Evolutionary conservation across 179 eudicot species (phyloP).

Genomic region (Nepenthes alata): DNA sequence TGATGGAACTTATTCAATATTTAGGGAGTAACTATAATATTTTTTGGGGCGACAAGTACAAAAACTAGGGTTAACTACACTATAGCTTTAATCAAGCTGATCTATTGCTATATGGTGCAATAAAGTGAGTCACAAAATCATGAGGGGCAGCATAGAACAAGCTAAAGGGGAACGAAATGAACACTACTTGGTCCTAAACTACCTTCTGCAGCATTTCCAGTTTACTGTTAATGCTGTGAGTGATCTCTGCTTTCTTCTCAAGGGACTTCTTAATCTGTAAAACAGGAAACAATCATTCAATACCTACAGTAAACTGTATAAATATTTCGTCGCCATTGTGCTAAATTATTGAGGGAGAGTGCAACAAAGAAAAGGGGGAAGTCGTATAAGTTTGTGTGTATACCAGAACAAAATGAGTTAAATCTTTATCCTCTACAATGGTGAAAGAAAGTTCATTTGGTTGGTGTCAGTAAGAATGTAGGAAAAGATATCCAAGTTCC

Average conservation of each 20-base stretch:
- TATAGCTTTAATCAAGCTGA: background rate
- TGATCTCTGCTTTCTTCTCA: conserved; percentile 15
- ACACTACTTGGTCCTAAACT: background rate
- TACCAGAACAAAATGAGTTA: too few relatives aligned
- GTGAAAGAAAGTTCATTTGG: too few relatives aligned
- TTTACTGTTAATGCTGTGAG: conserved; percentile 19
- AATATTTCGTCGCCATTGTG: too few relatives aligned
- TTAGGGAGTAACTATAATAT: background rate
- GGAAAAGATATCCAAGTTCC: too few relatives aligned
- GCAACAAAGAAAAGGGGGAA: too few relatives aligned
- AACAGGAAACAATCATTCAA: conserved; percentile 2
- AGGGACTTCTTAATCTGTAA: conserved; percentile 32
- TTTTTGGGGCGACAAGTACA: background rate
- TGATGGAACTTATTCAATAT: background rate
- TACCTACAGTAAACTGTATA: background rate
- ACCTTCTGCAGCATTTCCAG: conserved; percentile 58
- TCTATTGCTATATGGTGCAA: too few relatives aligned
- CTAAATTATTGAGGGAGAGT: too few relatives aligned
- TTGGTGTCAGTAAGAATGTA: too few relatives aligned
- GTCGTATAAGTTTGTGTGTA: too few relatives aligned
- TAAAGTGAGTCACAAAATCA: too few relatives aligned
- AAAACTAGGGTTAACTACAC: too few relatives aligned
- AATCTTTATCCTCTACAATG: too few relatives aligned
- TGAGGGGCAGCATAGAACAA: background rate
- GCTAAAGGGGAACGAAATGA: background rate